Base-by-base conservation (phyloP, 2,329 filamentous ascomycete genomes). In the Alternaria tenuissima region DNA sequence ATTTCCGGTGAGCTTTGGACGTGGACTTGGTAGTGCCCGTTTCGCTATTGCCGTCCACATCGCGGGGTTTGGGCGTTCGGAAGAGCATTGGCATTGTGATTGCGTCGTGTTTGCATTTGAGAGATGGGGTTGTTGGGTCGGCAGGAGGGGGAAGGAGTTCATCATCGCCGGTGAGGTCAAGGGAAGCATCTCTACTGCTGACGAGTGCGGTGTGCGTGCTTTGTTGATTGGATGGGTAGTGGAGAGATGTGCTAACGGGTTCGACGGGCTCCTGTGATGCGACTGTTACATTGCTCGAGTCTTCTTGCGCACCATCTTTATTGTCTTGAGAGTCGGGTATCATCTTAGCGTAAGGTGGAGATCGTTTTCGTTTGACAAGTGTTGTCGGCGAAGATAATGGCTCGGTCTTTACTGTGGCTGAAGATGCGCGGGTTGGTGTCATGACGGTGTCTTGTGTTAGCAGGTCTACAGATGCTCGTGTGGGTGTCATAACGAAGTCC, bases 81-180 rank as follows among this genome's bases (percentile, higher is more conserved):
- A 63, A 4, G 34, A 16, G 14, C 14, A n/a, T n/a, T 0, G 61
- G 62, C 0, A 67, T 64, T 3, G 66, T 68, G 24, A 49, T 53
- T 34, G 65, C 55, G 52, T 77, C 72, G 48, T 63, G 69, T 48
- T 73, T 73, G 39, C 74, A 71, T 42, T 43, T 47, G 2, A 61
- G 46, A 7, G 59, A 62, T 3, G 54, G 51, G 8, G 64, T 43
- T 16, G 51, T 36, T 7, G 55, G 42, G 7, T 24, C n/a, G 5
- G 46, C 30, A 3, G 42, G 36, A 0, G 24, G 30, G 24, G 26
- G 7, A 22, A 59, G 57, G 38, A 55, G 49, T 42, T 64, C 52
- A 20, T 56, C 46, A 2, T 56, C 32, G 26, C 48, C 63, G 9
- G 51, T 48, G 8, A 64, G 57, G 41, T 62, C 57, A 5, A 61